Evolutionary conservation across 2,329 filamentous ascomycete genomes (phyloP).

Genomic region (Torrubiella hemipterigena): DNA sequence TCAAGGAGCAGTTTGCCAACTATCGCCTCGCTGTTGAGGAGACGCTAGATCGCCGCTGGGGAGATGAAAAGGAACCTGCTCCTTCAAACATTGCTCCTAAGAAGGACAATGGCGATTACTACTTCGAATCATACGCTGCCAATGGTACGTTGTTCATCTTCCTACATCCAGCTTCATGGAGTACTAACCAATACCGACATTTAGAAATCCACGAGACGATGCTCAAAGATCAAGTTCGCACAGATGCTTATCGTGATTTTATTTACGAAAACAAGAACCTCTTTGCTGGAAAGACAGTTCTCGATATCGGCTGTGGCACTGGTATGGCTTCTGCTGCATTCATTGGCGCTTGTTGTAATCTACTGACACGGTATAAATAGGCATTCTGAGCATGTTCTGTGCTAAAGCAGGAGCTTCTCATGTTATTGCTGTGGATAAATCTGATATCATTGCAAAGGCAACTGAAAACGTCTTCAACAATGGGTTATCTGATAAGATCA

Average conservation of each 20-base stretch:
- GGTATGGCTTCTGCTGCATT: slow-evolving; percentile 22
- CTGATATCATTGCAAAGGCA: slow-evolving; percentile 78
- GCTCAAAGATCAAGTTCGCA: slow-evolving; percentile 82
- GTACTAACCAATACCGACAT: slow-evolving; percentile 2
- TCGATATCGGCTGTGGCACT: slow-evolving; percentile 82
- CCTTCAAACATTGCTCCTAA: slow-evolving; percentile 15
- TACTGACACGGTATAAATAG: too few relatives aligned
- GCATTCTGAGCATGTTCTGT: slow-evolving; percentile 90
- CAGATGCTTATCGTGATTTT: slow-evolving; percentile 87
- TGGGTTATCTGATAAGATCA: slow-evolving; percentile 60
- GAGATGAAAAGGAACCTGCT: slow-evolving; percentile 33
- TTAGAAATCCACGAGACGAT: slow-evolving; percentile 91
- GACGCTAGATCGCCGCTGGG: slow-evolving; percentile 55
- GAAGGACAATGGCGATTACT: slow-evolving; percentile 27
- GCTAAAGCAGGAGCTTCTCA: slow-evolving; percentile 76
- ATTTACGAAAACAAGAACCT: slow-evolving; percentile 85
- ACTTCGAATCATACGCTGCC: slow-evolving; percentile 51
- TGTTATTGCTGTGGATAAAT: slow-evolving; percentile 88
- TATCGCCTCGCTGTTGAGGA: slow-evolving; percentile 55
- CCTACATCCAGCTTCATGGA: background rate
- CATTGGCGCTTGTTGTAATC: background rate
- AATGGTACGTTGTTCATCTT: slow-evolving; percentile 34
- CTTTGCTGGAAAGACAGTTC: slow-evolving; percentile 74
- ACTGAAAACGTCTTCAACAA: slow-evolving; percentile 77
- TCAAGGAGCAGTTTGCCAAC: slow-evolving; percentile 50